Evolutionary conservation across 2,329 filamentous ascomycete genomes (phyloP).

Genomic region (Pseudofabraea citricarpa): DNA sequence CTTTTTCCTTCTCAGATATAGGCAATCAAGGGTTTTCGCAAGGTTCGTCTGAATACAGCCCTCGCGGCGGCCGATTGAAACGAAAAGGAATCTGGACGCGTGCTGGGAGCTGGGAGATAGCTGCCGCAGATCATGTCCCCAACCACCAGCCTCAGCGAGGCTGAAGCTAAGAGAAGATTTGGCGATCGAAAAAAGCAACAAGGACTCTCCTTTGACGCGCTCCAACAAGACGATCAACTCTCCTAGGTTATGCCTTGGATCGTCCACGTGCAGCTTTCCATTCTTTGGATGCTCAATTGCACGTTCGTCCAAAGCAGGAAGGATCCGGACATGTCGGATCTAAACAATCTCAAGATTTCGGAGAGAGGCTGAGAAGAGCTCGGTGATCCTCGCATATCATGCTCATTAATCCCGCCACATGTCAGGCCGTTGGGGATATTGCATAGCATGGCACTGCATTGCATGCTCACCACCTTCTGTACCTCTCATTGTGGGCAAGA

Average conservation of each 20-base stretch:
- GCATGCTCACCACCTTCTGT: too few species aligned
- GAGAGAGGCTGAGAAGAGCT: too few species aligned
- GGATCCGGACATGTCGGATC: not conserved
- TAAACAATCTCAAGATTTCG: too few species aligned
- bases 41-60: conserved; percentile 15
- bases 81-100: too few species aligned
- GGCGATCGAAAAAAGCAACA: conserved; percentile 7
- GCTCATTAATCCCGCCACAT: too few species aligned
- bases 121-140: too few species aligned
- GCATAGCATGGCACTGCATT: too few species aligned
- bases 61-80: conserved; percentile 9
- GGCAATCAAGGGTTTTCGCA: conserved; percentile 10
- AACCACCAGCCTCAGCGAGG: conserved; percentile 14
- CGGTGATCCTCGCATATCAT: too few species aligned
- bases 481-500: too few species aligned
- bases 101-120: too few species aligned
- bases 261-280: not conserved
- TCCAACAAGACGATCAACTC: not conserved
- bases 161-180: not conserved
- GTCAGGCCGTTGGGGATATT: too few species aligned
- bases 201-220: not conserved
- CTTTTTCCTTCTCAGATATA: not conserved
- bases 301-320: not conserved
- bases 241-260: not conserved
- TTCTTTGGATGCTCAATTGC: not conserved